Evolutionary conservation across 176 grass and related monocot genomes (phyloP), one percentile per base, ranked within the genome.

Genomic region (Hyparrhenia diplandra): DNA sequence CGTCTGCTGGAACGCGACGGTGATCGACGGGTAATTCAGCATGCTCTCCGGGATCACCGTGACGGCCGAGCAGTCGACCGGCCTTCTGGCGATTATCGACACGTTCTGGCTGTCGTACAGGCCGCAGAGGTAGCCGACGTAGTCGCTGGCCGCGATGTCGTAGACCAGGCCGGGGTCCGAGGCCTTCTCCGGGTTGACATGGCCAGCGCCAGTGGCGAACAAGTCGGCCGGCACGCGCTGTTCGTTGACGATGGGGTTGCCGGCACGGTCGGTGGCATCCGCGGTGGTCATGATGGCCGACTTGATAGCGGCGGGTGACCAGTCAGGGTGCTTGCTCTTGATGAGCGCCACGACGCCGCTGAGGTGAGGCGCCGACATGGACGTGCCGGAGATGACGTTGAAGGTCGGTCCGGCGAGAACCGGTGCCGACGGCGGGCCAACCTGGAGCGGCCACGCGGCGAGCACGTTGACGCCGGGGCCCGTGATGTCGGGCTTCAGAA

Each of bases 261-360:
- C 70, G 5, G 68, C 32, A 60, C 42, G 71, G 83, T 86, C 86
- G 28, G 7, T 28, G 69, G 25, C 13, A n/a, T 91, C 75, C 6
- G 89, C 86, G 1, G 92, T 91, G 9, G 89, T 94, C 92, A 94
- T 91, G 63, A 91, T 94, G 13, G 86, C 92, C 2, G 89, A 91
- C 82, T 91, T 91, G 86, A 88, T 88, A 7, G 61, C 82, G 11
- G 81, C 85, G 0, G 92, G 83, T 1, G 92, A 89, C 92, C 86
- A 94, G 24, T 82, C 25, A 9, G 86, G 80, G 58, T 87, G 81
- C 24, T 23, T 69, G 71, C 71, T 84, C 77, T 89, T 91, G 77
- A 91, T 64, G 21, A 94, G 52, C 12, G 89, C 89, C 1, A 80
- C 83, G 54, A 91, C 37, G 5, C 86, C 88, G 42, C 82, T 93